Conservation (phyloP, 179 eudicot genomes). For the Silene coronaria region DNA sequence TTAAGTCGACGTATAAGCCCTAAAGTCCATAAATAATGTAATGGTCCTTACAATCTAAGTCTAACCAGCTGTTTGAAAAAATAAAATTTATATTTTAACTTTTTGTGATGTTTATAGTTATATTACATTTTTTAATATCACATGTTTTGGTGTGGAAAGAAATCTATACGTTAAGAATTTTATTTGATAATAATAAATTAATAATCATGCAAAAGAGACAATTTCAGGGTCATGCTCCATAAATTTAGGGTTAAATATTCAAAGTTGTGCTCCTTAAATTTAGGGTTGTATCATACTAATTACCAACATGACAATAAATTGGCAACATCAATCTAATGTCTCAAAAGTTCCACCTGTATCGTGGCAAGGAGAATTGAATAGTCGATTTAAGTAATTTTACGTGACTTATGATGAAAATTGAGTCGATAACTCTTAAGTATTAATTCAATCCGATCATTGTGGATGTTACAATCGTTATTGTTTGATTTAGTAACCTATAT, state of each 20-base stretch:
- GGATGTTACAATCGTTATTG: no score
- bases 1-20: neutral
- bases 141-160: constrained; percentile 28
- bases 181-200: neutral
- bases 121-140: constrained; percentile 19
- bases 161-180: constrained; percentile 10
- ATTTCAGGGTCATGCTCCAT: neutral
- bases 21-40: neutral
- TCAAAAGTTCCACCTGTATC: no score
- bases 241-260: neutral
- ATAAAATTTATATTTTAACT: neutral
- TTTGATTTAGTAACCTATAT: no score
- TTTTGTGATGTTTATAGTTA: neutral
- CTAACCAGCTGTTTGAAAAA: neutral
- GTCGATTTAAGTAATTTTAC: no score
- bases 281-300: constrained; percentile 9
- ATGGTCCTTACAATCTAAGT: constrained; percentile 12
- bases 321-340: no score
- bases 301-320: no score
- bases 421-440: no score
- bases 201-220: constrained; percentile 1
- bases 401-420: no score
- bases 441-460: no score
- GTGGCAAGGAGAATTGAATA: neutral
- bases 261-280: constrained; percentile 19